Conservation (phyloP, 2,329 filamentous ascomycete species). For the Tolypocladium paradoxum region DNA sequence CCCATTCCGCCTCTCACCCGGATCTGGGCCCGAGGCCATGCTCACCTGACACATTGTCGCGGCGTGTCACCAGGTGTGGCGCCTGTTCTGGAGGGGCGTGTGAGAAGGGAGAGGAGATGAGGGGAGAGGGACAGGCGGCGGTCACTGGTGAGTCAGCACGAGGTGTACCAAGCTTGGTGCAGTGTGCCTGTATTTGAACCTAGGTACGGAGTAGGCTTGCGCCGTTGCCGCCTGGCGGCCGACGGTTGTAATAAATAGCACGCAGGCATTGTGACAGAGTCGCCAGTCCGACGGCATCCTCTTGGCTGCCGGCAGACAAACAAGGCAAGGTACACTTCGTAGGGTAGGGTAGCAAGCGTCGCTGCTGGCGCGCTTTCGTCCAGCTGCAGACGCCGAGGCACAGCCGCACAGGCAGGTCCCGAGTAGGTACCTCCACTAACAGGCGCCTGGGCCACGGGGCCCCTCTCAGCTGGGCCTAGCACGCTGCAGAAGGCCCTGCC, state of each 20-base stretch:
- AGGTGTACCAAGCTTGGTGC: too few relatives aligned
- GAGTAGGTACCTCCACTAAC: not conserved
- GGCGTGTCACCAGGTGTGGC: constrained; percentile 17
- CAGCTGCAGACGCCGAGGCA: not conserved
- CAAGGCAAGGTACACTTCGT: not conserved
- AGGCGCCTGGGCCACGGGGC: not conserved
- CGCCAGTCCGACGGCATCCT: not conserved
- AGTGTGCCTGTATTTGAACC: not conserved
- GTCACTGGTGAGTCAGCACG: not conserved
- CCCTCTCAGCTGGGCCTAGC: not conserved
- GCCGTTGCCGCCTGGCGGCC: constrained; percentile 3
- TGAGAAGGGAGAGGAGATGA: not conserved
- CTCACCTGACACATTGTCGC: constrained; percentile 18
- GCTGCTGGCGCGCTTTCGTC: not conserved
- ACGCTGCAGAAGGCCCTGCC: not conserved
- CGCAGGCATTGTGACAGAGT: not conserved
- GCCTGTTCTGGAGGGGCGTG: constrained; percentile 3
- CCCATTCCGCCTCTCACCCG: not conserved
- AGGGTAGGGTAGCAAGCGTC: not conserved
- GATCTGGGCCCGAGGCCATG: constrained; percentile 9
- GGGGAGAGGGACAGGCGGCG: not conserved
- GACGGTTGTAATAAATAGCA: too few relatives aligned
- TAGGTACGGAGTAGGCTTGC: too few relatives aligned
- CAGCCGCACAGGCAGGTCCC: too few relatives aligned
- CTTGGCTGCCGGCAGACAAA: not conserved